These are phyloP conservation scores for Podospora pseudopauciseta DNA, from an alignment of 495 filamentous ascomycete species.

Conservation along the genomic window DNA sequence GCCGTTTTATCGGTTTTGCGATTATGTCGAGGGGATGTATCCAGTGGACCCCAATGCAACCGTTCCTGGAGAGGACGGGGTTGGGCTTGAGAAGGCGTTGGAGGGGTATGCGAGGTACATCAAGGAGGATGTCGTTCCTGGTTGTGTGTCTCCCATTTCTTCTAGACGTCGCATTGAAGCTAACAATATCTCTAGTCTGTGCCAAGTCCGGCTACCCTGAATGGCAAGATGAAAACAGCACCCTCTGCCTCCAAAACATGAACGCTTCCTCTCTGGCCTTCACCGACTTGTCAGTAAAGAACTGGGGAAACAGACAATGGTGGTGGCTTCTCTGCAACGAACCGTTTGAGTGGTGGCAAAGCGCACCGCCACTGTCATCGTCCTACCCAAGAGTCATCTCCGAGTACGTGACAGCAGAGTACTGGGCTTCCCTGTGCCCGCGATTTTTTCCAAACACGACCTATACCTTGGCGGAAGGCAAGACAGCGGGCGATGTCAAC, in stretches of 20 bases:
- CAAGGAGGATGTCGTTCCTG: slow-evolving; percentile 45
- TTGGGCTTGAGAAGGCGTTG: slow-evolving; percentile 30
- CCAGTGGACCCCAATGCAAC: slow-evolving; percentile 29
- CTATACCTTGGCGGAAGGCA: slow-evolving; percentile 45
- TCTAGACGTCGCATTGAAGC: background rate
- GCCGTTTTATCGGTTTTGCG: slow-evolving; percentile 34
- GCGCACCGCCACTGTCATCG: slow-evolving; percentile 55
- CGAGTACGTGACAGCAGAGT: slow-evolving; percentile 51
- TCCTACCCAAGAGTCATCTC: slow-evolving; percentile 49
- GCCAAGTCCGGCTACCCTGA: slow-evolving; percentile 34
- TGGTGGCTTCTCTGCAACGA: slow-evolving; percentile 66
- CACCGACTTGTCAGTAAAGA: slow-evolving; percentile 51
- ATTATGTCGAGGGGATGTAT: slow-evolving; percentile 34
- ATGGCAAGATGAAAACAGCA: slow-evolving; percentile 48
- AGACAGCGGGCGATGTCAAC: slow-evolving; percentile 55
- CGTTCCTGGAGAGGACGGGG: slow-evolving; percentile 27
- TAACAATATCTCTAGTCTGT: slow-evolving; percentile 19
- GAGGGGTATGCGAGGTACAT: slow-evolving; percentile 48
- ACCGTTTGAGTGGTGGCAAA: slow-evolving; percentile 43
- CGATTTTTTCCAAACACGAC: slow-evolving; percentile 53
- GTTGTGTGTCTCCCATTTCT: slow-evolving; percentile 14
- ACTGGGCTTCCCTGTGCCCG: slow-evolving; percentile 58
- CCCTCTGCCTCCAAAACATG: slow-evolving; percentile 54
- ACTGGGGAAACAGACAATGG: slow-evolving; percentile 58
- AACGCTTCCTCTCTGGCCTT: slow-evolving; percentile 56